Percentiles rank a stretch among this genome's conserved stretches.
Evolutionary conservation across 805 yeast genomes (phyloP).

Genomic region (Grigorovia yakushimaensis): DNA sequence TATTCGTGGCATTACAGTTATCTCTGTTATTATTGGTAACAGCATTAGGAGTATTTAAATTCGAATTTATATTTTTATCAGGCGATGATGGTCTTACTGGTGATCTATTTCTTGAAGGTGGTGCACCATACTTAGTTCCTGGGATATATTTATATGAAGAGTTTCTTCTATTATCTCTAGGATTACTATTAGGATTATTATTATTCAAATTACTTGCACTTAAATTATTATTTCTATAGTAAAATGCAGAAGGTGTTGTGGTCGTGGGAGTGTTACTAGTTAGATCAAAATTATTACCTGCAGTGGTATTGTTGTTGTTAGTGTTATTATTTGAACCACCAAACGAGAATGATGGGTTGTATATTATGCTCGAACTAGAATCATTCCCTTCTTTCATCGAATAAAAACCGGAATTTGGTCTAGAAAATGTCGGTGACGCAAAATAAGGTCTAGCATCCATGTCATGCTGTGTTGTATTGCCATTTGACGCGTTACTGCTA

Average conservation of each 20-base stretch:
- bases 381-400: slow-evolving; percentile 23
- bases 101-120: slow-evolving; percentile 22
- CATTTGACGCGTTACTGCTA: background rate
- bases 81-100: slow-evolving; percentile 26
- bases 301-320: slow-evolving; percentile 1
- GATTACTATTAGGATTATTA: background rate
- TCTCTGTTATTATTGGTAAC: background rate
- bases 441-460: slow-evolving; percentile 7
- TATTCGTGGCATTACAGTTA: background rate
- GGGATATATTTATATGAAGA: slow-evolving; percentile 24
- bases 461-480: background rate
- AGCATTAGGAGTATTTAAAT: background rate
- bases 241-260: background rate
- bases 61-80: slow-evolving; percentile 5
- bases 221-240: background rate
- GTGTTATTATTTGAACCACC: slow-evolving; percentile 13
- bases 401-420: slow-evolving; percentile 19
- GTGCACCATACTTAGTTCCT: slow-evolving; percentile 14
- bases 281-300: too few relatives aligned
- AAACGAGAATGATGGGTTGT: slow-evolving; percentile 25
- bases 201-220: background rate
- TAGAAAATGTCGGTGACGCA: slow-evolving; percentile 13
- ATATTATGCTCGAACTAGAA: slow-evolving; percentile 27
- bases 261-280: background rate
- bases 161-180: slow-evolving; percentile 16